Conservation (phyloP, 2,329 filamentous ascomycete genomes). For the Fusarium sp. region DNA sequence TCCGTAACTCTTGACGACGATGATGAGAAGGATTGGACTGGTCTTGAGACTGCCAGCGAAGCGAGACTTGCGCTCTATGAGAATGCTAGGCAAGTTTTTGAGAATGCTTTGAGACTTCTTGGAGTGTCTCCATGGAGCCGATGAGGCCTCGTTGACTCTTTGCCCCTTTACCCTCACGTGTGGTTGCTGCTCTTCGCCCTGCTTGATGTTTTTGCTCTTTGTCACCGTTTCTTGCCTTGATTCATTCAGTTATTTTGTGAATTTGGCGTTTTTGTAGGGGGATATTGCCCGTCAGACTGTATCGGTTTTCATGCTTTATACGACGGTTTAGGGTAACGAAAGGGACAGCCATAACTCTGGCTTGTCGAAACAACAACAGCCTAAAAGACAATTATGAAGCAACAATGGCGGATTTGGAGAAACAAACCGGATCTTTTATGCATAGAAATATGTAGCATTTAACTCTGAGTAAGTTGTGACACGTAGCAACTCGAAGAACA, state of each 20-base stretch:
- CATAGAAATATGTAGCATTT: background rate
- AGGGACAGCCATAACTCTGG: background rate
- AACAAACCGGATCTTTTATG: no score
- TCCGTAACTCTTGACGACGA: conserved; percentile 63
- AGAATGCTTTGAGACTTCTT: conserved; percentile 53
- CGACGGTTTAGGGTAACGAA: background rate
- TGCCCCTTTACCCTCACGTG: background rate
- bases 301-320: background rate
- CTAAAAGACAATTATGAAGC: background rate
- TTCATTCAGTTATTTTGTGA: no score
- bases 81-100: conserved; percentile 44
- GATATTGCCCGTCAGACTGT: conserved; percentile 1
- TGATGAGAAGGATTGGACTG: conserved; percentile 47
- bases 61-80: conserved; percentile 69
- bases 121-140: conserved; percentile 42
- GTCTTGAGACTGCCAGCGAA: conserved; percentile 63
- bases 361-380: background rate
- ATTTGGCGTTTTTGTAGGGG: background rate
- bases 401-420: background rate
- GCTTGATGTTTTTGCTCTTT: background rate
- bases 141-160: background rate
- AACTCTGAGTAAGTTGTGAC: no score
- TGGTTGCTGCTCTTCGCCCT: background rate
- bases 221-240: no score
- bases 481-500: background rate